Evolutionary conservation across 2,329 filamentous ascomycete genomes (phyloP).

Genomic region (Rhynchosporium agropyri): DNA sequence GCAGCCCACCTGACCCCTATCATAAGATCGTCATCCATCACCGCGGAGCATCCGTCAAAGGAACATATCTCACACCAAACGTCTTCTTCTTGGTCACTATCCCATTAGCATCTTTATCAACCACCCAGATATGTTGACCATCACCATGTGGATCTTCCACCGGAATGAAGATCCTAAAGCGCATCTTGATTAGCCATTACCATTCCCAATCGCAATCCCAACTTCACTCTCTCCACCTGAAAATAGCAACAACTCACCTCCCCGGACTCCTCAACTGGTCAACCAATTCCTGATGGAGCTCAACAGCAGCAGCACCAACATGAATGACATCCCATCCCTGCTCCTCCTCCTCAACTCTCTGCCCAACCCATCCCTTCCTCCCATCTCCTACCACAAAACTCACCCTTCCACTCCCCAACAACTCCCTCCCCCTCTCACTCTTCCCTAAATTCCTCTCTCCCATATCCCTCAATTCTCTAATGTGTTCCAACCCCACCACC

Average conservation of each 20-base stretch:
- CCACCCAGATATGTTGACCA: conserved; percentile 69
- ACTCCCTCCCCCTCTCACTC: conserved; percentile 55
- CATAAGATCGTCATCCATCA: neutral
- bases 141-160: conserved; percentile 56
- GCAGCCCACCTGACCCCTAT: neutral
- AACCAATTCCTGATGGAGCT: conserved; percentile 71
- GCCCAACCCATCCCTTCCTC: conserved; percentile 58
- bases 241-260: conserved; percentile 45
- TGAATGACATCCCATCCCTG: conserved; percentile 87
- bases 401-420: conserved; percentile 68
- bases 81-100: conserved; percentile 61
- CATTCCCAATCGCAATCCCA: neutral
- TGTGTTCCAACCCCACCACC: conserved; percentile 77
- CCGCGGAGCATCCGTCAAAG: conserved; percentile 68
- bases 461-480: conserved; percentile 62
- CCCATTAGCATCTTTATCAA: conserved; percentile 72
- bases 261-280: conserved; percentile 80
- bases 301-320: conserved; percentile 82
- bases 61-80: conserved; percentile 77
- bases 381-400: conserved; percentile 78
- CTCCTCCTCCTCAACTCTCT: conserved; percentile 48
- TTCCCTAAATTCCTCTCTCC: conserved; percentile 68
- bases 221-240: neutral
- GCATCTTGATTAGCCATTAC: too few species aligned
- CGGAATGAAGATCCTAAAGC: conserved; percentile 70